Evolutionary conservation across 805 yeast genomes (phyloP).

Genomic region (Metschnikowia similis): DNA sequence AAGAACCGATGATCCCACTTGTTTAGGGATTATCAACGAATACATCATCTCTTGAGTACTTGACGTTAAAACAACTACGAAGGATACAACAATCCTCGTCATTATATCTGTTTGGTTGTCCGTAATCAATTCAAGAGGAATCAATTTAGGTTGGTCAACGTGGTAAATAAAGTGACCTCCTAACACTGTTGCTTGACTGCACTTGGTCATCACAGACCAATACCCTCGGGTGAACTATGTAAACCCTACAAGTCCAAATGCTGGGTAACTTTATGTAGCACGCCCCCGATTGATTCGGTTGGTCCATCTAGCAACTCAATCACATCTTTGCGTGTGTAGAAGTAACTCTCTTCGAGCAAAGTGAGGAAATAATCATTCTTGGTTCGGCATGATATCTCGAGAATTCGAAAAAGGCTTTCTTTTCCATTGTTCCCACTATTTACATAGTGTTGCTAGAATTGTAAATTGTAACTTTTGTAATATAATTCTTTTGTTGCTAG

Average conservation of each 20-base stretch:
- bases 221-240: conserved; percentile 81
- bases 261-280: conserved; percentile 73
- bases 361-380: conserved; percentile 41
- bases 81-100: conserved; percentile 48
- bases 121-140: conserved; percentile 71
- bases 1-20: too few relatives aligned
- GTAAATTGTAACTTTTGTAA: conserved; percentile 84
- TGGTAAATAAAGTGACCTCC: conserved; percentile 93
- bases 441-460: conserved; percentile 76
- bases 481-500: conserved; percentile 42
- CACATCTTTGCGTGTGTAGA: conserved; percentile 78
- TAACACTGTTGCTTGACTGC: conserved; percentile 80
- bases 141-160: conserved; percentile 82
- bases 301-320: conserved; percentile 70
- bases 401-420: conserved; percentile 78
- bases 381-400: conserved; percentile 72
- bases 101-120: conserved; percentile 72
- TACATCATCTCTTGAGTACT: too few relatives aligned
- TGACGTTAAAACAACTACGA: too few relatives aligned
- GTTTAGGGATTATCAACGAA: too few relatives aligned
- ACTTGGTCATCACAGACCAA: conserved; percentile 72
- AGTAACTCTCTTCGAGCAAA: conserved; percentile 72
- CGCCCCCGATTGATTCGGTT: conserved; percentile 74
- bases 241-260: conserved; percentile 85
- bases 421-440: conserved; percentile 90